Evolutionary conservation across 305 asterid species (phyloP).

Genomic region (Fraxinus angustifolia): DNA sequence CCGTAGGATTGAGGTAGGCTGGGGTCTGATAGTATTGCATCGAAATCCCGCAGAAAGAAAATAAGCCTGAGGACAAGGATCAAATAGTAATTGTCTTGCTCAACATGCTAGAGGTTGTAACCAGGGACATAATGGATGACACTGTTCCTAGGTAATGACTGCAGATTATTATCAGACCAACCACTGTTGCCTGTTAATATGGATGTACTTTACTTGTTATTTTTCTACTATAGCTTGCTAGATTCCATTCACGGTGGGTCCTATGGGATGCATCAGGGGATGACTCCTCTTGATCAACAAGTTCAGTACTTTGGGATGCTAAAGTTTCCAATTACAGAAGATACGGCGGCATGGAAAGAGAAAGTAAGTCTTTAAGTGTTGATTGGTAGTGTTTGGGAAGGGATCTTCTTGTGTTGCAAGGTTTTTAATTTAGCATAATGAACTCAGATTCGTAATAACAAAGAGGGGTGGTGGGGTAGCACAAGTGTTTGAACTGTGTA

Average conservation of each 20-base stretch:
- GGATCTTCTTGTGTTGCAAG: conserved; percentile 8
- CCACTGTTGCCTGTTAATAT: conserved; percentile 13
- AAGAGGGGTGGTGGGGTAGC: background rate
- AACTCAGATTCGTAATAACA: background rate
- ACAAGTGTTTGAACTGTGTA: background rate
- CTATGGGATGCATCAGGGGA: conserved; percentile 54
- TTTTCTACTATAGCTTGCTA: conserved; percentile 47
- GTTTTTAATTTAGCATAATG: background rate
- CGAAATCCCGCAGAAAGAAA: conserved; percentile 57
- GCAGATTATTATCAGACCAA: conserved; percentile 12
- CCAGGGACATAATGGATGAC: conserved; percentile 92
- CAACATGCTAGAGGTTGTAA: conserved; percentile 90
- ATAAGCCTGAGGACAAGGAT: conserved; percentile 76
- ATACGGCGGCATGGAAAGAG: conserved; percentile 90
- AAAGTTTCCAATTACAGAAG: conserved; percentile 77
- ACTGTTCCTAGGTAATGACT: conserved; percentile 61
- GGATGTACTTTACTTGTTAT: conserved; percentile 17
- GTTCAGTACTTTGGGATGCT: conserved; percentile 60
- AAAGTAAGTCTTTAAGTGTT: conserved; percentile 48
- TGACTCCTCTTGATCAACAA: conserved; percentile 71
- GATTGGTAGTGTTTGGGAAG: conserved; percentile 2
- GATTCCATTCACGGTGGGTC: conserved; percentile 84
- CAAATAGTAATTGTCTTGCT: conserved; percentile 86
- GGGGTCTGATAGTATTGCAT: conserved; percentile 13
- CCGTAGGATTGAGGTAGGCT: conserved; percentile 6